Evolutionary conservation across 306 rosid species (phyloP).

Genomic region (Ammopiptanthus mongolicus): DNA sequence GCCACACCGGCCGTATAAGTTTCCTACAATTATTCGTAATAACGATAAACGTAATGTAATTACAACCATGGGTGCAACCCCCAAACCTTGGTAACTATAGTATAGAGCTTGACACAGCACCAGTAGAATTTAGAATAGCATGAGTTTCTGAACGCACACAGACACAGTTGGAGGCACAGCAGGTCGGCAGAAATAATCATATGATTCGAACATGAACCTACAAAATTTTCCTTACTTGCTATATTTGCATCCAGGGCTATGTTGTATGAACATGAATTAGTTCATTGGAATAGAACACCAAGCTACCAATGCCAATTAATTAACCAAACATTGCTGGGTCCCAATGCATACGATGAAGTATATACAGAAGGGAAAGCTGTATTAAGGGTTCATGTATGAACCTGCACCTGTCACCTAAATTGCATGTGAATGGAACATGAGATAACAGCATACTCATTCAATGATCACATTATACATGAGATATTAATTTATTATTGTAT

Average conservation of each 20-base stretch:
- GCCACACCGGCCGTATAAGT: too few relatives aligned
- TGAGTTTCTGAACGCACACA: neutral
- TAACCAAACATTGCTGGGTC: neutral
- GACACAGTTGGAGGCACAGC: neutral
- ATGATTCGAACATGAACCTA: neutral
- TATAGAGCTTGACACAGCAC: neutral
- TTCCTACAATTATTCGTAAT: too few relatives aligned
- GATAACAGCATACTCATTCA: neutral
- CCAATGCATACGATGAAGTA: neutral
- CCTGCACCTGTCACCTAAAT: neutral
- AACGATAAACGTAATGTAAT: too few relatives aligned
- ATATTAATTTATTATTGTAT: neutral
- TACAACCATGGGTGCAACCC: too few relatives aligned
- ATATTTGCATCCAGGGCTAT: neutral
- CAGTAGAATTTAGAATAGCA: neutral
- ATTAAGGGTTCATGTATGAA: neutral
- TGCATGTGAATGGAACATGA: constrained; percentile 21
- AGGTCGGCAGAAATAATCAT: neutral
- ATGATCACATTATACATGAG: neutral
- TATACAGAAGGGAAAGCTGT: neutral
- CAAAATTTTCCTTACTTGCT: neutral
- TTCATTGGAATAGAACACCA: neutral
- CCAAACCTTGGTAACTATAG: too few relatives aligned
- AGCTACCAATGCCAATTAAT: neutral
- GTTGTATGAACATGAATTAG: neutral